Evolutionary conservation across 208 protist genomes (phyloP).

Genomic region (Acanthamoeba triangularis): DNA sequence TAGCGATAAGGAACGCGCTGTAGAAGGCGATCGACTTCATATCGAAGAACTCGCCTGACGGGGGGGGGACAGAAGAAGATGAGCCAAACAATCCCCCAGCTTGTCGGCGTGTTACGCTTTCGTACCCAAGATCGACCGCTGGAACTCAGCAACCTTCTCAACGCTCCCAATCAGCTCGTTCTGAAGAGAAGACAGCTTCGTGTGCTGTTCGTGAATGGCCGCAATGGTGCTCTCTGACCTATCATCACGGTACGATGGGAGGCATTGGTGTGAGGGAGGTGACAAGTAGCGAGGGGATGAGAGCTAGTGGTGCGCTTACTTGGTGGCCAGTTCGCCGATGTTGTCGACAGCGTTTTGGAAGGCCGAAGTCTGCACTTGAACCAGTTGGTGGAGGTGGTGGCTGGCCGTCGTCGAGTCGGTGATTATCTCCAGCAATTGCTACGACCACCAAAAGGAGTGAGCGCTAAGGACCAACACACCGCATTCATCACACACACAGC

Average conservation of each 20-base stretch:
- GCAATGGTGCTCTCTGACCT: conserved; percentile 40
- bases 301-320: not conserved
- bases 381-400: conserved; percentile 23
- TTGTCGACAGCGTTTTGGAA: conserved; percentile 39
- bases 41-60: conserved; percentile 20
- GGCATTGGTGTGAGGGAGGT: not conserved
- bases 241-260: not conserved
- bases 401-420: conserved; percentile 39
- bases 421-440: conserved; percentile 63
- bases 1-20: not conserved
- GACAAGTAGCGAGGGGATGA: not conserved
- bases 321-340: conserved; percentile 45
- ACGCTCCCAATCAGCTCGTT: conserved; percentile 23
- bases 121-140: conserved; percentile 5
- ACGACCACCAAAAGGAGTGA: not conserved
- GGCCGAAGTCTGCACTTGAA: conserved; percentile 13
- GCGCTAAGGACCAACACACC: not conserved
- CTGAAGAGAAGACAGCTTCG: not conserved
- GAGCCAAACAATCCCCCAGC: not conserved
- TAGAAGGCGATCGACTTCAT: conserved; percentile 21
- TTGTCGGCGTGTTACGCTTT: not conserved
- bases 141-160: conserved; percentile 38
- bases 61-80: not conserved
- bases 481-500: not conserved
- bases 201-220: conserved; percentile 14